Evolutionary conservation across 257 asterid genomes (phyloP), one percentile per base, ranked within the genome.

Genomic region (Nicotiana tabacum): DNA sequence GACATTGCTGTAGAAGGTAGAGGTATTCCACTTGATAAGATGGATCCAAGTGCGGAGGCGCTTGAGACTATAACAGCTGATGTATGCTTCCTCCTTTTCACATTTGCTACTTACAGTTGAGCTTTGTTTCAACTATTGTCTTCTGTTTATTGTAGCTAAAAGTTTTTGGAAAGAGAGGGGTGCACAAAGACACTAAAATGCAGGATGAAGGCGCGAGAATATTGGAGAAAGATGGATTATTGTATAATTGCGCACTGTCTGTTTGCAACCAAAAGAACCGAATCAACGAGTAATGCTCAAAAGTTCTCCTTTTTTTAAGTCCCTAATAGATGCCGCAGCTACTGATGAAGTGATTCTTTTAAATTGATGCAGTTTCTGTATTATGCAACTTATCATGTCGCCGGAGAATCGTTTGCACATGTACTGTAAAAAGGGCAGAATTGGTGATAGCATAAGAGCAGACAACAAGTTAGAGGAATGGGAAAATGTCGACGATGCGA

Each of bases 91-190:
- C 21, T 6, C 24, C 62, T 8, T 7, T 43, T 24, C 24, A 6
- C 39, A 6, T 74, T 48, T 46, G 24, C 62, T 1, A 87, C 15
- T 17, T 66, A 13, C 43, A 35, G 27, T 35, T 32, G 4, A 35
- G 66, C 39, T 27, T 51, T 27, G 15, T 2, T 2, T 74, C 62
- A 48, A 16, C 29, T 51, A 7, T 27, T 0, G 1, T 48, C 27
- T 48, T 48, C 29, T 27, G 6, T 18, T 17, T 15, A 17, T 32
- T 77, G 21, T 91, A 93, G 99, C 92, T 95, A 4, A 94, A 94
- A 86, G 81, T 96, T 6, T 94, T 53, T 16, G 99, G 99, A 18
- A 96, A 94, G 86, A 89, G 98, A 83, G 93, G 97, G 2, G 98
- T 96, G 60, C 98, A 96, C 86, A 93, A 88, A 89, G 98, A 91